These are phyloP conservation scores for Calonectria pteridis DNA, from an alignment of 2,329 filamentous ascomycete genomes.

Conservation along the genomic window DNA sequence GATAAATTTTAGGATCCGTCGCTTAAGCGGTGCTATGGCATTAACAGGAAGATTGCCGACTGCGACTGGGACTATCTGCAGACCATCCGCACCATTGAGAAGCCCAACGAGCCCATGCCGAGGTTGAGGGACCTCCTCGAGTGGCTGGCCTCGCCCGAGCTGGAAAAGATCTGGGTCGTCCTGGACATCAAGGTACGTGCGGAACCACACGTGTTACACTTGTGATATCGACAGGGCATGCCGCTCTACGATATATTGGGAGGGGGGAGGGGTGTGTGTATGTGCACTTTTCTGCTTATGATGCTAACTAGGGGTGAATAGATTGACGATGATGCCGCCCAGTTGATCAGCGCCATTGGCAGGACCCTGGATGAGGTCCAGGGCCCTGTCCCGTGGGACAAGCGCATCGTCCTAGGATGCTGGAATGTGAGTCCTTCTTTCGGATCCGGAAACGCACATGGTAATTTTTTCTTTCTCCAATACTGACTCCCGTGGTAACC, in stretches of 20 bases:
- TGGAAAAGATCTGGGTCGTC: constrained; percentile 81
- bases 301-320: constrained; percentile 46
- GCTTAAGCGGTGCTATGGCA: constrained; percentile 85
- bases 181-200: constrained; percentile 84
- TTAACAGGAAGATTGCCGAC: constrained; percentile 78
- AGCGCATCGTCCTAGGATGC: constrained; percentile 82
- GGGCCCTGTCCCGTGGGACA: constrained; percentile 72
- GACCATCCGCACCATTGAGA: constrained; percentile 73
- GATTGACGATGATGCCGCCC: constrained; percentile 77
- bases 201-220: neutral
- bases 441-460: neutral
- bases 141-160: constrained; percentile 74
- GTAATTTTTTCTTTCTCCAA: no score
- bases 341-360: constrained; percentile 78
- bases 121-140: constrained; percentile 79
- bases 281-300: neutral
- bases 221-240: neutral
- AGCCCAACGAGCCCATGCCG: constrained; percentile 80
- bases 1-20: constrained; percentile 71
- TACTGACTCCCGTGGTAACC: no score
- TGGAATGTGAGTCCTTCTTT: constrained; percentile 74
- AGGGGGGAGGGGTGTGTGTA: neutral
- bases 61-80: constrained; percentile 82
- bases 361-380: constrained; percentile 69
- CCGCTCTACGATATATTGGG: neutral